phyloP scores from a whole-genome alignment of 2,329 filamentous ascomycete genomes.

The Stachybotrys chartarum region DNA sequence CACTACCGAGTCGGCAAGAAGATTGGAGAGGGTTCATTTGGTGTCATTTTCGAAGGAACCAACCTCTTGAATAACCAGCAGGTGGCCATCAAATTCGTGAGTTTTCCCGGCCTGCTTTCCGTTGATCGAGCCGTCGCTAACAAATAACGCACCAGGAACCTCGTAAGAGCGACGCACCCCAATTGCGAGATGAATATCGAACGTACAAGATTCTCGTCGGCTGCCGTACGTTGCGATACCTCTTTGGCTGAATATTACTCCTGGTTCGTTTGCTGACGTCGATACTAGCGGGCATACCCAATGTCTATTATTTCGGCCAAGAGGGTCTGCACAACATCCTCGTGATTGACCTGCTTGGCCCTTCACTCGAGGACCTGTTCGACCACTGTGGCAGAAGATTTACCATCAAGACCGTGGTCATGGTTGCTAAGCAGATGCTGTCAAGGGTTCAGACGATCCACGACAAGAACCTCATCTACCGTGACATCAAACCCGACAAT shows the following conservation, averaged over 20 bases:
- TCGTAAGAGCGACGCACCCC: constrained; percentile 95
- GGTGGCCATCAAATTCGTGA: constrained; percentile 97
- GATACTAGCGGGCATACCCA: constrained; percentile 81
- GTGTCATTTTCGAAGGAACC: constrained; percentile 97
- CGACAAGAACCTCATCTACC: constrained; percentile 98
- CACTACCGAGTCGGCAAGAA: constrained; percentile 99
- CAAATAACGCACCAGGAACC: constrained; percentile 64
- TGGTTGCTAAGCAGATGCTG: constrained; percentile 99
- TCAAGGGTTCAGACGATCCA: constrained; percentile 90
- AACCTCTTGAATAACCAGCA: constrained; percentile 99
- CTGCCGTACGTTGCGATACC: constrained; percentile 65
- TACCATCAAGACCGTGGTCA: constrained; percentile 94
- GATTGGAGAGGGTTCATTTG: constrained; percentile 97
- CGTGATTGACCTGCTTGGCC: constrained; percentile 92
- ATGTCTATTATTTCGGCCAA: constrained; percentile 99
- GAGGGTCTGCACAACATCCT: constrained; percentile 98
- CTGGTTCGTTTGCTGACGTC: constrained; percentile 11
- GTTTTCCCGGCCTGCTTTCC: constrained; percentile 27
- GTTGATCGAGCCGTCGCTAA: background rate
- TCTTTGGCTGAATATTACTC: constrained; percentile 19
- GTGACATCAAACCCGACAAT: constrained; percentile 99
- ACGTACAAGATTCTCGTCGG: constrained; percentile 99
- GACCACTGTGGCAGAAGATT: constrained; percentile 96
- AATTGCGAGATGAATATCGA: constrained; percentile 95
- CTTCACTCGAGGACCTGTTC: constrained; percentile 92